phyloP scores from a whole-genome alignment of 192 early-diverging fungal species.

The Podila clonocystis region DNA sequence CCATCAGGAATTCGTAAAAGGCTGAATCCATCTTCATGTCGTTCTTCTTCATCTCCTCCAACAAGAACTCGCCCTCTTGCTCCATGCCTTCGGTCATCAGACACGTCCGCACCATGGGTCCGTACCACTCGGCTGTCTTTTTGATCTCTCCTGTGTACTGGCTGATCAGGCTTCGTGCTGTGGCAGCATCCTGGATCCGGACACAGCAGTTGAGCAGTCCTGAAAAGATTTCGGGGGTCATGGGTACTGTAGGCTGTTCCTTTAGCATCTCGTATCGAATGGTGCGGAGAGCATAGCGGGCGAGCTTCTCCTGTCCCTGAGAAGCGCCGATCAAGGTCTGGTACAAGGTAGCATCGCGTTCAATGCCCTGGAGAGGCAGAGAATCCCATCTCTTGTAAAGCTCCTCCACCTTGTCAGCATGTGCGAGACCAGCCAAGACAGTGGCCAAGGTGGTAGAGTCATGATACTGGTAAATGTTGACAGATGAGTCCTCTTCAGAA shows the following conservation, averaged over 20 bases:
- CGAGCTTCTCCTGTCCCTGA: slow-evolving; percentile 29
- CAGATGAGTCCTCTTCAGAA: not conserved
- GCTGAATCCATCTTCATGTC: slow-evolving; percentile 14
- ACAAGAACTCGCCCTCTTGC: slow-evolving; percentile 25
- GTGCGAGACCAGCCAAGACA: slow-evolving; percentile 34
- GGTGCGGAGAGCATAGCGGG: slow-evolving; percentile 12
- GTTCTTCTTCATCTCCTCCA: slow-evolving; percentile 33
- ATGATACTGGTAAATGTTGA: slow-evolving; percentile 12
- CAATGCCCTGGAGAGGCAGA: slow-evolving; percentile 25
- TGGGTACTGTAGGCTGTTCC: slow-evolving; percentile 23
- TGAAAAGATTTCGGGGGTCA: slow-evolving; percentile 36
- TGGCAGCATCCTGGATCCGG: slow-evolving; percentile 23
- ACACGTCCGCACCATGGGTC: slow-evolving; percentile 41
- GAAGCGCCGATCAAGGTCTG: slow-evolving; percentile 47
- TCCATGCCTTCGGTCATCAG: slow-evolving; percentile 36
- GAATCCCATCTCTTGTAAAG: slow-evolving; percentile 32
- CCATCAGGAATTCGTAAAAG: slow-evolving; percentile 49
- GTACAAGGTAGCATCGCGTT: slow-evolving; percentile 30
- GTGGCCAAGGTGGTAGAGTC: slow-evolving; percentile 22
- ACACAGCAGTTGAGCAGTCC: slow-evolving; percentile 45
- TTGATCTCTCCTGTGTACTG: slow-evolving; percentile 40
- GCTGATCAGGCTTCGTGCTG: slow-evolving; percentile 24
- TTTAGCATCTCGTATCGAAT: slow-evolving; percentile 25
- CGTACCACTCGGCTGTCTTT: slow-evolving; percentile 42
- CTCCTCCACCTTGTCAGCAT: slow-evolving; percentile 32